A percentile compares a stretch with the other conserved stretches of the same genome.
Evolutionary conservation across 1,139 yeast species (phyloP).

Genomic region (Yamadazyma taylorii): DNA sequence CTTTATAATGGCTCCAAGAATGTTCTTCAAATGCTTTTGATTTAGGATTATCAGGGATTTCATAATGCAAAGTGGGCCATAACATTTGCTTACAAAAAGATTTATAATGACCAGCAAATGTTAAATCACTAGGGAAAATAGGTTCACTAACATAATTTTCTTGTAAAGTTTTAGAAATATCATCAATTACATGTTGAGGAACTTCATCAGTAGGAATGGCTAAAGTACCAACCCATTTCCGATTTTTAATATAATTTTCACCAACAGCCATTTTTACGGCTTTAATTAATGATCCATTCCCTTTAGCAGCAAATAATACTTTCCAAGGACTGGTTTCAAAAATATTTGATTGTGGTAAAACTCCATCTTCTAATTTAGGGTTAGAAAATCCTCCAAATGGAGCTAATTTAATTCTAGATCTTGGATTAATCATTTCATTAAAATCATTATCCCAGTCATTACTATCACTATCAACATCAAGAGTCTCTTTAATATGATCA

Average conservation of each 20-base stretch:
- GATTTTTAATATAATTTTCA: slow-evolving; percentile 44
- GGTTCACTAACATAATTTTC: slow-evolving; percentile 58
- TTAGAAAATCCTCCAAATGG: slow-evolving; percentile 79
- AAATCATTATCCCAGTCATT: slow-evolving; percentile 25
- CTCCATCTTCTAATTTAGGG: slow-evolving; percentile 46
- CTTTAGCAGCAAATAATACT: slow-evolving; percentile 66
- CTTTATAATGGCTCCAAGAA: slow-evolving; percentile 84
- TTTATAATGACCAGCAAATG: slow-evolving; percentile 86
- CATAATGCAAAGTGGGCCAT: slow-evolving; percentile 97
- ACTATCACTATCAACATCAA: slow-evolving; percentile 22
- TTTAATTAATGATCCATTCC: slow-evolving; percentile 86
- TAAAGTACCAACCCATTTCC: slow-evolving; percentile 83
- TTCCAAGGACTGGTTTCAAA: slow-evolving; percentile 79
- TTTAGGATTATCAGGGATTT: slow-evolving; percentile 92
- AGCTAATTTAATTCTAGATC: slow-evolving; percentile 42
- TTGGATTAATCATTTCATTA: slow-evolving; percentile 32
- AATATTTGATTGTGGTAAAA: slow-evolving; percentile 49
- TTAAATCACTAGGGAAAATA: slow-evolving; percentile 71
- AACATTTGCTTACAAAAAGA: slow-evolving; percentile 89
- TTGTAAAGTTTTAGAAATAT: slow-evolving; percentile 47
- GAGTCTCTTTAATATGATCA: background rate
- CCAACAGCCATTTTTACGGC: slow-evolving; percentile 71
- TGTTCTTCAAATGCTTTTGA: slow-evolving; percentile 94
- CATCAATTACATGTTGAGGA: slow-evolving; percentile 51
- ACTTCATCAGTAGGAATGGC: slow-evolving; percentile 90